A percentile compares a stretch with the other conserved stretches of the same genome.
Conservation (phyloP, 306 rosid genomes). For the Quercus gilva region DNA sequence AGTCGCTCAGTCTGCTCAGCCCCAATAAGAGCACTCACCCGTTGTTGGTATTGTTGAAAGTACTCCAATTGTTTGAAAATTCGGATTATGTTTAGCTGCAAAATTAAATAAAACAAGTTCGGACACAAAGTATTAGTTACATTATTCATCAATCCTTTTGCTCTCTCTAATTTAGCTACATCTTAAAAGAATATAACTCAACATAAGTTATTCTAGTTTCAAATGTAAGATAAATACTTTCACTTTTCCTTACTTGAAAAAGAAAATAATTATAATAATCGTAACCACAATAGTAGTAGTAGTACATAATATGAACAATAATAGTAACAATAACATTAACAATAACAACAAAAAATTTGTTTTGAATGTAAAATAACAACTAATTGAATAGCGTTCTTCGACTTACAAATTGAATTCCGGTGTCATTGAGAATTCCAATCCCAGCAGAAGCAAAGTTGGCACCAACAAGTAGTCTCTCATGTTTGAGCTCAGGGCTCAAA, state of each 20-base stretch:
- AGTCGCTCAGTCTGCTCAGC: constrained; percentile 27
- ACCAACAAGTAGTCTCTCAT: constrained; percentile 62
- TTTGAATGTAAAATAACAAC: too few species aligned
- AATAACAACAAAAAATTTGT: not conserved
- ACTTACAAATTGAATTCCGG: constrained; percentile 84
- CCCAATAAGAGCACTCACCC: constrained; percentile 61
- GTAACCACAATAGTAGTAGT: too few species aligned
- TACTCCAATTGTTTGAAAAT: constrained; percentile 55
- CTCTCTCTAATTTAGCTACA: too few species aligned
- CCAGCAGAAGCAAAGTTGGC: constrained; percentile 97
- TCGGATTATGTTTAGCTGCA: constrained; percentile 68
- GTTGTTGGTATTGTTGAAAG: constrained; percentile 54
- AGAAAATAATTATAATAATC: too few species aligned
- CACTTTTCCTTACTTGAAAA: too few species aligned
- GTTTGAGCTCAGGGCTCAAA: constrained; percentile 64
- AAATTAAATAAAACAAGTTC: not conserved
- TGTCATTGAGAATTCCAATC: constrained; percentile 87
- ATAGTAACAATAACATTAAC: not conserved
- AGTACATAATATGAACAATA: too few species aligned
- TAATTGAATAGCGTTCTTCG: not conserved
- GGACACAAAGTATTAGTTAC: not conserved
- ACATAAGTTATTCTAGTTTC: too few species aligned
- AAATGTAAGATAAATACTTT: too few species aligned
- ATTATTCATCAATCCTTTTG: too few species aligned
- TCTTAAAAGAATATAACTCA: too few species aligned